phyloP scores from a whole-genome alignment of 805 yeast species.

The Yarrowia sp. region DNA sequence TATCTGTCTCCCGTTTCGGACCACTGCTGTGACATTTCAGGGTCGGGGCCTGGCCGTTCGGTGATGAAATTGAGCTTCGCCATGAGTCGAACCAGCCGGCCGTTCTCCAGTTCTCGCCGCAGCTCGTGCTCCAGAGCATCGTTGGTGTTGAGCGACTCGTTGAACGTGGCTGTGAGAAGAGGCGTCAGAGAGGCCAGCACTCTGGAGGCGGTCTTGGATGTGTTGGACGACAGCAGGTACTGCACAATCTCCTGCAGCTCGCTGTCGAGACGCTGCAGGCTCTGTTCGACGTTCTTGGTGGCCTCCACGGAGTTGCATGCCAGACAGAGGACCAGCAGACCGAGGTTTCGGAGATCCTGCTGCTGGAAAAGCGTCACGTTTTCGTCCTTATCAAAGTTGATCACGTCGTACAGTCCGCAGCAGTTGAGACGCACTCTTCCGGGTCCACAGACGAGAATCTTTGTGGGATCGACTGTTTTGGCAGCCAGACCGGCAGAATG shows the following conservation, averaged over 20 bases:
- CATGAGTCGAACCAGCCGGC: constrained; percentile 79
- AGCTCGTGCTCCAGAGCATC: constrained; percentile 53
- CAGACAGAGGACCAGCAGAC: constrained; percentile 64
- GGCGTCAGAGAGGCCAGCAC: constrained; percentile 41
- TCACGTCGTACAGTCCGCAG: constrained; percentile 73
- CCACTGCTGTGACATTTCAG: constrained; percentile 55
- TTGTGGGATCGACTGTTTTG: constrained; percentile 67
- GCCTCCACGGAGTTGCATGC: constrained; percentile 49
- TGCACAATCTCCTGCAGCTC: constrained; percentile 44
- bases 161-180: constrained; percentile 10
- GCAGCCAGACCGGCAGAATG: constrained; percentile 72
- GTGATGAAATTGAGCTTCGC: constrained; percentile 80
- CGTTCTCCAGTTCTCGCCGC: constrained; percentile 82
- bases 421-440: constrained; percentile 75
- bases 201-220: constrained; percentile 35
- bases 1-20: constrained; percentile 78
- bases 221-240: constrained; percentile 40
- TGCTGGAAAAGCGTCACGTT: constrained; percentile 53
- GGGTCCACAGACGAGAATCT: constrained; percentile 74
- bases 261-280: constrained; percentile 31
- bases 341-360: constrained; percentile 66
- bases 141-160: constrained; percentile 42
- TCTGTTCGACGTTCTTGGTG: constrained; percentile 36
- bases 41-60: constrained; percentile 57
- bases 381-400: constrained; percentile 51